Conservation (phyloP, 257 asterid genomes). For the Verbascum thapsus region DNA sequence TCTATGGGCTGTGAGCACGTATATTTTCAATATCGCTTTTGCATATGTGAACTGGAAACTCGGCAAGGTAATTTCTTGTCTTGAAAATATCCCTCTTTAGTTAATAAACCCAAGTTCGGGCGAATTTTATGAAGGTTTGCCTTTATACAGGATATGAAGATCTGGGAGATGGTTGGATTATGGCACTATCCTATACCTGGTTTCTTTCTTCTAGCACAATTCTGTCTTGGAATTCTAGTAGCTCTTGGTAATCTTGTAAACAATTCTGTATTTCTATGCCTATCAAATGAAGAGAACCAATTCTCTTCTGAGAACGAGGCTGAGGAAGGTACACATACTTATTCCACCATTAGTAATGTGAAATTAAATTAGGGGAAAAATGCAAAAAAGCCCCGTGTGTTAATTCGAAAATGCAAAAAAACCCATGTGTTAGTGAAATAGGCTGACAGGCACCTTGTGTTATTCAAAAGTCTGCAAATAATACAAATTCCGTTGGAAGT, state of each 20-base stretch:
- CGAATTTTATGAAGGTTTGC: conserved; percentile 26
- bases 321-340: conserved; percentile 52
- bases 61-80: conserved; percentile 58
- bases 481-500: no score
- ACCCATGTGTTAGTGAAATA: no score
- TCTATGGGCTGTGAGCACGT: conserved; percentile 81
- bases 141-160: conserved; percentile 67
- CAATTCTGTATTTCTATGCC: conserved; percentile 58
- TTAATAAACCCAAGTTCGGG: conserved; percentile 20
- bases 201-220: conserved; percentile 69
- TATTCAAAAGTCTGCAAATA: no score
- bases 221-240: conserved; percentile 72
- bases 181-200: conserved; percentile 85
- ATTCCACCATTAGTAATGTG: conserved; percentile 26
- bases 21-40: conserved; percentile 64
- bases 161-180: conserved; percentile 79
- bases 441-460: no score
- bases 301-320: conserved; percentile 38
- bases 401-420: no score
- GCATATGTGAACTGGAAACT: conserved; percentile 71
- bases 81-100: conserved; percentile 26
- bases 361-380: conserved; percentile 2
- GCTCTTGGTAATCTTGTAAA: conserved; percentile 76
- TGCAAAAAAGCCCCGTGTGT: no score
- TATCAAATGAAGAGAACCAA: conserved; percentile 55